These are phyloP conservation scores for Macadamia integrifolia DNA, from an alignment of 164 flowering plant species.

Conservation along the genomic window DNA sequence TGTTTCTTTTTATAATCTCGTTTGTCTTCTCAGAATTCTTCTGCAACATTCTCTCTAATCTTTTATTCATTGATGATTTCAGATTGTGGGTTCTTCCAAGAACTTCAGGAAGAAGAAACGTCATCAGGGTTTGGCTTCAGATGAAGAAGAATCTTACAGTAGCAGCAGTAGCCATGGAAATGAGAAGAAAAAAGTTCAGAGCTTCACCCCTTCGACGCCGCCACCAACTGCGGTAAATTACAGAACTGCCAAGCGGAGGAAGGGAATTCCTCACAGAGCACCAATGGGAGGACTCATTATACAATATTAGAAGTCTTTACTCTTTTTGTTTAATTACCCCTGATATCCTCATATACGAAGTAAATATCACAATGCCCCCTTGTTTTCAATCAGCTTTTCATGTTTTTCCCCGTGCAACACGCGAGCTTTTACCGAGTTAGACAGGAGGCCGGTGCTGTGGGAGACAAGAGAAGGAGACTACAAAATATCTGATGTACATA, in stretches of 20 bases:
- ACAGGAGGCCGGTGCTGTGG: constrained; percentile 14
- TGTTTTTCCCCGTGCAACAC: constrained; percentile 2
- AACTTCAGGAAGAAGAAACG: constrained; percentile 37
- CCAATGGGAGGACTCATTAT: constrained; percentile 67
- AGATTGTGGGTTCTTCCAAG: constrained; percentile 75
- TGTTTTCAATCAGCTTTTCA: background rate
- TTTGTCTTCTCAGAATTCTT: too few relatives aligned
- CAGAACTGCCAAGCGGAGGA: constrained; percentile 78
- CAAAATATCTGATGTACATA: constrained; percentile 11
- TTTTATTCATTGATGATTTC: constrained; percentile 6
- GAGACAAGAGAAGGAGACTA: background rate
- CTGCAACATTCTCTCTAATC: background rate
- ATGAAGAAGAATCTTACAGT: constrained; percentile 62
- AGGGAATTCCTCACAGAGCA: constrained; percentile 92
- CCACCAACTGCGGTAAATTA: constrained; percentile 56
- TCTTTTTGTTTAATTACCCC: constrained; percentile 7
- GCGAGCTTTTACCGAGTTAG: constrained; percentile 9
- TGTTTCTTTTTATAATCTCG: too few relatives aligned
- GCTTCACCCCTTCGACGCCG: constrained; percentile 82
- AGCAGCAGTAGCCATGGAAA: constrained; percentile 41
- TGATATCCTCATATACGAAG: constrained; percentile 6
- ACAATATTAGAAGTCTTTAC: constrained; percentile 33
- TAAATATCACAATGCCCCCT: constrained; percentile 13
- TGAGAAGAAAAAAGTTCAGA: constrained; percentile 37
- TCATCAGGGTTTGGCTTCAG: constrained; percentile 23